Percentiles rank a stretch among this genome's conserved stretches.
Evolutionary conservation across 345 rosid species (phyloP).

Genomic region (Anastatica hierochuntica): DNA sequence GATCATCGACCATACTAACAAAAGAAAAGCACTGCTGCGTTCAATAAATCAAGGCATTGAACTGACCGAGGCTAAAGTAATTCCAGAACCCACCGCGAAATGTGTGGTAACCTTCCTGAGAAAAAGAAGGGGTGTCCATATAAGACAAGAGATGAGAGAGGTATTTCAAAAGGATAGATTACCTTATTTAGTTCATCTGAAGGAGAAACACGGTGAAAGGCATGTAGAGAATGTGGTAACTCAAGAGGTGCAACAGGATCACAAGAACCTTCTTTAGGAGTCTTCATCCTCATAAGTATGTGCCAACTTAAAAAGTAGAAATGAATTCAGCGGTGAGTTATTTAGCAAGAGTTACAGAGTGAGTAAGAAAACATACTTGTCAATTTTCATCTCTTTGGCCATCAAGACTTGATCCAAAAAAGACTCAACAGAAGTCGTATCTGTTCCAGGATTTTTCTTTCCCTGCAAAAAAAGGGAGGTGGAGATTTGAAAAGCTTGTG

Average conservation of each 20-base stretch:
- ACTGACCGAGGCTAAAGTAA: slow-evolving; percentile 94
- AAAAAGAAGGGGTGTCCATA: slow-evolving; percentile 13
- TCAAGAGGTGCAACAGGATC: slow-evolving; percentile 92
- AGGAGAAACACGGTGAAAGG: slow-evolving; percentile 67
- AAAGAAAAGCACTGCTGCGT: neutral
- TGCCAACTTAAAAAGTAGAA: slow-evolving; percentile 60
- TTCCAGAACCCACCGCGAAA: slow-evolving; percentile 98
- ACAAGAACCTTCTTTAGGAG: slow-evolving; percentile 56
- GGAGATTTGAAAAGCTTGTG: no score
- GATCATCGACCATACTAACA: neutral
- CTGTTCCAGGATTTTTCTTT: slow-evolving; percentile 85
- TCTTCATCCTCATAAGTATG: slow-evolving; percentile 81
- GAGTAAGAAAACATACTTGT: slow-evolving; percentile 40
- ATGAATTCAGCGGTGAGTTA: neutral
- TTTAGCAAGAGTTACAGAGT: neutral
- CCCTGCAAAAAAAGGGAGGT: slow-evolving; percentile 35
- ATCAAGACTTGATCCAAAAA: slow-evolving; percentile 50
- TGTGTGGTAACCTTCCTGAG: slow-evolving; percentile 80
- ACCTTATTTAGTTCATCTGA: slow-evolving; percentile 64
- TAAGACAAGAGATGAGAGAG: neutral
- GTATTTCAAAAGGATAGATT: neutral
- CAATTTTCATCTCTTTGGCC: slow-evolving; percentile 87
- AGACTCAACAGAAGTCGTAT: slow-evolving; percentile 42
- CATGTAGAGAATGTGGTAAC: slow-evolving; percentile 88
- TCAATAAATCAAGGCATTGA: no score